Evolutionary conservation across 768 basidiomycete species (phyloP), one percentile per base, ranked within the genome.

Genomic region (Tylopilus felleus): DNA sequence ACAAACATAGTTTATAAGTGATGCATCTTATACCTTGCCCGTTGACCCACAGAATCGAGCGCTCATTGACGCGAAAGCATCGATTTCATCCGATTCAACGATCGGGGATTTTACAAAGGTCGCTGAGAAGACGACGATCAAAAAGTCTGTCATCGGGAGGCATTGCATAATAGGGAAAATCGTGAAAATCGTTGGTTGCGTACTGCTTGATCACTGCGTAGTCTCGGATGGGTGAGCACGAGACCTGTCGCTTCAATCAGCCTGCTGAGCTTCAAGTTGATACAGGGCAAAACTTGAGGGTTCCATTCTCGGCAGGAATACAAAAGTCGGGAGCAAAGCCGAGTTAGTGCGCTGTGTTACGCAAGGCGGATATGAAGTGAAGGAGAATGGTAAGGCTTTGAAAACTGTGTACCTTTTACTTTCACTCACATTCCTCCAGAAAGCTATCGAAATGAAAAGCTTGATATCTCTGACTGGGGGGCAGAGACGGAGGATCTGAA

Each of bases 171-270:
- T 95, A 49, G 92, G 92, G 3, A 87, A 83, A 67, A 86, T 86
- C 77, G 88, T 81, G n/a, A 90, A 84, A 69, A 83, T 98, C 44
- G 77, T 77, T 3, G 88, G 90, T 12, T 94, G 89, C 60, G 80
- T 96, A 8, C 67, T 98, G 22, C 77, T 94, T 59, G 95, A 97
- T 65, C 93, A 96, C 63, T 95, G 93, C 61, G 80, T 90, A 5
- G 74, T 98, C 13, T 88, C 81, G 40, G 93, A 96, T 53, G 92
- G 93, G 94, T 93, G 58, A 56, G 61, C 19, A 12, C 8, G 9
- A 9, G 12, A 8, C 33, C 10, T 12, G 3, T 8, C 14, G 17
- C 38, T 29, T 47, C 28, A 14, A 23, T 49, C 48, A 35, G 35
- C 19, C 5, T 12, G n/a, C 55, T 57, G 12, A 66, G 10, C 22